Base-by-base conservation (phyloP, 371 early-diverging fungal species). In the Mucor piriformis region DNA sequence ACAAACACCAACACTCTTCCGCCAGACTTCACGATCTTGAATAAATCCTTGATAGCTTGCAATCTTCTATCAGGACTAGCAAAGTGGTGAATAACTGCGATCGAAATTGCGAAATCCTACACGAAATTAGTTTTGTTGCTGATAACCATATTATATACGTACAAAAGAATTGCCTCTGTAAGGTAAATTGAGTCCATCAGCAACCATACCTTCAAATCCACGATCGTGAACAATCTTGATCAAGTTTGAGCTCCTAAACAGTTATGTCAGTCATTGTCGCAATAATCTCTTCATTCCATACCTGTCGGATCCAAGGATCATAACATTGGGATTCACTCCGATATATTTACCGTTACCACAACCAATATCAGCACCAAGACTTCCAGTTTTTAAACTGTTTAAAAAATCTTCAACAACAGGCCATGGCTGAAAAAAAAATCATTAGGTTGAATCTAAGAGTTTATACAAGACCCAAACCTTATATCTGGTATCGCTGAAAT, bases 291-390 rank as follows among this genome's bases (percentile, higher is more conserved):
- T 42, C 4, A 3, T n/a, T 40, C 24, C 8, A 35, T 81, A 91
- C 91, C 91, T 83, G 66, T 97, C 96, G 1, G 91, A 91, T 25
- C 97, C 98, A 24, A 94, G 64, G 46, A 89, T 86, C 54, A 85
- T 73, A 15, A 94, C 61, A 32, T 86, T 80, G 6, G 74, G 78
- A 63, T 94, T 93, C 12, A 96, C 91, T 18, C 90, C 91, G 66
- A 97, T 77, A 66, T 98, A 96, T 73, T 98, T 98, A 48, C 99
- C 99, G 78, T 98, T 98, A 16, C 99, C 99, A 69, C 97, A 96
- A 16, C 99, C 97, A 6, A 97, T 87, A 77, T 97, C 99, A 7
- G 90, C 93, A 12, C 96, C 97, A 0, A 98, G 34, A 54, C 87
- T 87, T 1, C 93, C 95, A 3, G 62, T 20, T 0, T 83, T 76